Base-by-base conservation (phyloP, 2,329 filamentous ascomycete species). In the Allantophomopsis cytisporea region DNA sequence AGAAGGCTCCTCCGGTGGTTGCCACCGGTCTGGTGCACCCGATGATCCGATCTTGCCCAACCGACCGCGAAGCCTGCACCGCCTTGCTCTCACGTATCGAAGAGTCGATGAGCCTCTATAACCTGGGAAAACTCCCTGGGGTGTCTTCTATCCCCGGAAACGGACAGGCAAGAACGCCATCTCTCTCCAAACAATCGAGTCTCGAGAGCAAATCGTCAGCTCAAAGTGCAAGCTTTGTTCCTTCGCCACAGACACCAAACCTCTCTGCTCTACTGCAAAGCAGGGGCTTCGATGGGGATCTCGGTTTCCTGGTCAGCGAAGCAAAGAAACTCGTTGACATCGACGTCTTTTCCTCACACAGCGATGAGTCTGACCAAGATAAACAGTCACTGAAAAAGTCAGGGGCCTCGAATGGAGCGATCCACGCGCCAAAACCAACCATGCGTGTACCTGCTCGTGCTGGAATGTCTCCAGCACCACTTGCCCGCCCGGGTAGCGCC, bases 241-340 rank as follows among this genome's bases (percentile, higher is more conserved):
- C 66, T 38, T 73, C 76, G 10, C 56, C 68, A 6, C 68, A 73
- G 28, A 73, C 75, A 13, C 82, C 82, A 12, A 69, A 83, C 57
- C 64, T 88, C 15, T 83, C 81, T 21, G 69, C 69, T 32, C 58
- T 84, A 36, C 65, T 86, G 60, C 65, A 73, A 48, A 68, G 62
- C 45, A 71, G 68, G 52, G 78, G 79, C 28, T 71, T 81, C 48
- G 61, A 63, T 43, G 66, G 76, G 38, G 70, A 83, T 50, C 65
- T 72, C 50, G 80, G 63, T 41, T 74, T 71, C 60, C 69, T 69
- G 47, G 76, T 80, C 37, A 61, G 61, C 39, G 74, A 79, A 48
- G 73, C 73, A 17, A 78, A 72, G 60, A 67, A 62, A 30, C 69
- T 63, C 52, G 48, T 70, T 37, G 62, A 68, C 40, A 44, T 69